These are phyloP conservation scores for Rhodamnia argentea DNA, from an alignment of 345 rosid species.

Conservation along the genomic window DNA sequence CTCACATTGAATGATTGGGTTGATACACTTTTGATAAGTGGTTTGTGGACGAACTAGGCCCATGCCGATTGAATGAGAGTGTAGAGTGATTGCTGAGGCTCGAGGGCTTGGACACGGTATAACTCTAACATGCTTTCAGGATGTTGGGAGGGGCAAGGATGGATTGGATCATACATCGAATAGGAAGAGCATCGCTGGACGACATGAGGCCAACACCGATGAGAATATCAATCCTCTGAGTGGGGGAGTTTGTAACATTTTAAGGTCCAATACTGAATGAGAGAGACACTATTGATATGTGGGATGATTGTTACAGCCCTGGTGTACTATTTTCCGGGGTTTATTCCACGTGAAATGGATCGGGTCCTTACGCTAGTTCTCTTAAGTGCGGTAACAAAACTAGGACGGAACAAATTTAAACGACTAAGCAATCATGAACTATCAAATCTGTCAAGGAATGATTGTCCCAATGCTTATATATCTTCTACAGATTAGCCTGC, in stretches of 20 bases:
- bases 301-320: not conserved
- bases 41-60: too few species aligned
- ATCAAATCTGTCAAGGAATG: not conserved
- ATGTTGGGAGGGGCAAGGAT: not conserved
- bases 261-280: not conserved
- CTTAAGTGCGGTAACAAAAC: not conserved
- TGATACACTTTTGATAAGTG: not conserved
- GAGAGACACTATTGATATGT: not conserved
- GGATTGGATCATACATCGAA: not conserved
- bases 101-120: not conserved
- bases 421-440: not conserved
- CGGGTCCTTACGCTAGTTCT: not conserved
- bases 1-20: not conserved
- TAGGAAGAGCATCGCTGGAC: not conserved
- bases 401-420: not conserved
- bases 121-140: not conserved
- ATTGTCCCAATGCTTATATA: not conserved
- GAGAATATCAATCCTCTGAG: not conserved
- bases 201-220: not conserved
- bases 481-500: not conserved
- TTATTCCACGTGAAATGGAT: not conserved
- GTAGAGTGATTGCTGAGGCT: fast-evolving
- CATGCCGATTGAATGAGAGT: too few species aligned
- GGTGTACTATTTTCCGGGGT: not conserved
- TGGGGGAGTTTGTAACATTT: not conserved